Evolutionary conservation across 176 grass and related monocot genomes (phyloP).

Genomic region (Chloris gayana): DNA sequence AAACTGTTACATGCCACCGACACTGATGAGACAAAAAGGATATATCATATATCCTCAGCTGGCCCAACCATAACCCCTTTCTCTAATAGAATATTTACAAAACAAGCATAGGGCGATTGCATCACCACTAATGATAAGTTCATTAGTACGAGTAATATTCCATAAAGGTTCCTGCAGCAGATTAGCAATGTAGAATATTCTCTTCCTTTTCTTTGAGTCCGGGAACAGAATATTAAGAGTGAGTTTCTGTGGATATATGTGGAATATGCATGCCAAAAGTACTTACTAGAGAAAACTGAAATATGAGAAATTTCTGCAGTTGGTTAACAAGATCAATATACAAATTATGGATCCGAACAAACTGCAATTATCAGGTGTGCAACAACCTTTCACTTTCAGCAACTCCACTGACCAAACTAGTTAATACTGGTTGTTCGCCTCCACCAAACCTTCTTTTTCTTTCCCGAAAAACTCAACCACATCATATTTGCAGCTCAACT

Average conservation of each 20-base stretch:
- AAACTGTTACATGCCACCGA: not conserved
- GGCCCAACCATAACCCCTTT: not conserved
- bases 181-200: not conserved
- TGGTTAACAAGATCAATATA: slow-evolving; percentile 5
- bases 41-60: not conserved
- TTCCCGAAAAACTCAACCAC: too few relatives aligned
- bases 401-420: too few relatives aligned
- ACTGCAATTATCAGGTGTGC: too few relatives aligned
- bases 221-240: not conserved
- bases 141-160: slow-evolving; percentile 4
- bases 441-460: too few relatives aligned
- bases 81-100: slow-evolving; percentile 1
- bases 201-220: not conserved
- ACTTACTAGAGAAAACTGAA: not conserved
- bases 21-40: not conserved
- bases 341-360: not conserved
- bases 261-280: not conserved
- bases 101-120: not conserved
- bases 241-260: not conserved
- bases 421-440: too few relatives aligned
- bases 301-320: not conserved
- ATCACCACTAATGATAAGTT: not conserved
- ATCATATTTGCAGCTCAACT: not conserved
- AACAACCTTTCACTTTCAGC: too few relatives aligned
- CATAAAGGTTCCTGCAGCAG: not conserved